phyloP scores from a whole-genome alignment of 164 flowering plant species.

The Amborella trichopoda region DNA sequence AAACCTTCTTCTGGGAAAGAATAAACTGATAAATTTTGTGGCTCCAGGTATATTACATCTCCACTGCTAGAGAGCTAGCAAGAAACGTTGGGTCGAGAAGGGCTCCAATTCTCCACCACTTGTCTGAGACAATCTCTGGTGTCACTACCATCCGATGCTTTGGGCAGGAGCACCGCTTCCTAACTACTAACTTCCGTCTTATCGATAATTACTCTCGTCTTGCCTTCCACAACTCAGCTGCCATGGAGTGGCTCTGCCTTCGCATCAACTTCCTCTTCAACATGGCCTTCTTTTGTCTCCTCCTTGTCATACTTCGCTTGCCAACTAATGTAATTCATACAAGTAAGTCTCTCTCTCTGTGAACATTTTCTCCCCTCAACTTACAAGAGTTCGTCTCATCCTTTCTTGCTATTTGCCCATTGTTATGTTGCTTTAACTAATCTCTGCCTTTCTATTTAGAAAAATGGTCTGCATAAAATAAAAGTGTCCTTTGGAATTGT shows the following conservation, averaged over 20 bases:
- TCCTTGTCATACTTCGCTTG: conserved; percentile 58
- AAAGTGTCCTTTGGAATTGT: not conserved
- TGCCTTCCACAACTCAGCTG: conserved; percentile 51
- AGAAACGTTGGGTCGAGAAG: conserved; percentile 62
- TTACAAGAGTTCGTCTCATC: not conserved
- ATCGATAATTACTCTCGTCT: conserved; percentile 62
- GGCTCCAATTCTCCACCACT: conserved; percentile 74
- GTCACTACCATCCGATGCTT: conserved; percentile 61
- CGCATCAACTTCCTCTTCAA: conserved; percentile 73
- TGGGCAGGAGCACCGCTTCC: conserved; percentile 53
- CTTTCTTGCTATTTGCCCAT: not conserved
- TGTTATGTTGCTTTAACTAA: not conserved
- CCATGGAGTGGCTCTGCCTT: conserved; percentile 83
- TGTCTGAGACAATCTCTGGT: conserved; percentile 59
- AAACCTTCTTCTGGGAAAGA: too few relatives aligned
- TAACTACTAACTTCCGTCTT: conserved; percentile 21
- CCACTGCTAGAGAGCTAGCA: conserved; percentile 78
- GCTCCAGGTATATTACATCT: conserved; percentile 64
- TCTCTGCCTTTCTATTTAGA: not conserved
- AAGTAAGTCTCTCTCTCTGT: conserved; percentile 36
- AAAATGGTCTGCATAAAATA: not conserved
- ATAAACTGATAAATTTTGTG: too few relatives aligned
- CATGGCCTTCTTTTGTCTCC: conserved; percentile 58
- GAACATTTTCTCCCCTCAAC: not conserved
- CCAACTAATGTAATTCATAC: conserved; percentile 62